Evolutionary conservation across 148 eudicot genomes (phyloP).

Genomic region (Amaranthus palmeri): DNA sequence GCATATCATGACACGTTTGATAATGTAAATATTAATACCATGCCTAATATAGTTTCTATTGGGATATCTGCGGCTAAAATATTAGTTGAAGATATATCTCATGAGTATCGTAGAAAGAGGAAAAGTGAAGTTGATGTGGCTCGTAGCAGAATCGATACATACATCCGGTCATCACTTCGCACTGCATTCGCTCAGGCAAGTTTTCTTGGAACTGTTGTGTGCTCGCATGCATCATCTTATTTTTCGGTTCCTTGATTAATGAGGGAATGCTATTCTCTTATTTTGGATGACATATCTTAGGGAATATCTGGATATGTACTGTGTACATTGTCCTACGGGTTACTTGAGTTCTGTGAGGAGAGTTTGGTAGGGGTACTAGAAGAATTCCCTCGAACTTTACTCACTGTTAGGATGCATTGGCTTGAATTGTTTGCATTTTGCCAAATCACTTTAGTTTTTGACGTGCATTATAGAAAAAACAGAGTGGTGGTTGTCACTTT

Average conservation of each 20-base stretch:
- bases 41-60: constrained; percentile 79
- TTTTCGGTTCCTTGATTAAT: background rate
- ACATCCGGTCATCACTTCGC: constrained; percentile 94
- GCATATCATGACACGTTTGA: constrained; percentile 98
- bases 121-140: constrained; percentile 93
- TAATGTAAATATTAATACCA: constrained; percentile 64
- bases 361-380: too few species aligned
- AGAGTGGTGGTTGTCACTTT: background rate
- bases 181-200: constrained; percentile 99
- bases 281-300: background rate
- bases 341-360: too few species aligned
- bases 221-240: background rate
- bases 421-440: background rate
- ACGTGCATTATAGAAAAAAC: too few species aligned
- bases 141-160: constrained; percentile 88
- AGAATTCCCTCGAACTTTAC: too few species aligned
- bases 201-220: constrained; percentile 12
- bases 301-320: background rate
- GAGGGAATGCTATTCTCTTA: background rate
- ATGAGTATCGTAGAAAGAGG: constrained; percentile 87
- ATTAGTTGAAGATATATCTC: constrained; percentile 92
- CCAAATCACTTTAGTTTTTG: background rate
- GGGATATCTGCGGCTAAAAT: constrained; percentile 86
- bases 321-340: background rate
- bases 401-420: background rate